Base-by-base conservation (phyloP, 2,329 filamentous ascomycete species). In the Botrytis aclada region DNA sequence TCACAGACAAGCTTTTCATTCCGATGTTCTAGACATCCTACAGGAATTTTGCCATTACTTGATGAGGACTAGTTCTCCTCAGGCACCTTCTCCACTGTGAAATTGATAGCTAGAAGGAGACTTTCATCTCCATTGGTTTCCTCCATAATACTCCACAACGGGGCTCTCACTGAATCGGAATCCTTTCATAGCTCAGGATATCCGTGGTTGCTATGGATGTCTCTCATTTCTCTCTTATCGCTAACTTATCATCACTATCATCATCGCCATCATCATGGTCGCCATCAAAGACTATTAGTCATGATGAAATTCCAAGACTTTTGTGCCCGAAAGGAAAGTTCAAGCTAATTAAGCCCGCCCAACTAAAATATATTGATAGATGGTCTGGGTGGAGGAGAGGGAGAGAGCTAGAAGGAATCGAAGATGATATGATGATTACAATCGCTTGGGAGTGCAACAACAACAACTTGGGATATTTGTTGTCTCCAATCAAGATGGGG, bases 401-500 rank as follows among this genome's bases (percentile, higher is more conserved):
- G 47, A 51, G 47, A 51, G 47, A n/a, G 5, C 43, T 6, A 51
- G 47, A 51, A n/a, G 47, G n/a, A 14, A 14, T n/a, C 12, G 47
- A n/a, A 51, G 14, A 12, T 51, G 47, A 51, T n/a, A 12, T 51
- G 47, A 51, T 51, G 47, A n/a, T 51, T 6, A 51, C 25, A n/a
- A 51, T n/a, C 22, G 47, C 47, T 29, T 54, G 25, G 39, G 10
- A 43, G 18, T 32, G 39, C 22, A n/a, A 25, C 20, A 32, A 25
- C 20, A 32, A 65, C 29, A n/a, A 29, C 34, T 41, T 41, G 3
- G 22, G 14, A 18, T 39, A 61, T 43, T 32, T 32, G 39, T 54
- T 54, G 64, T 67, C 64, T 29, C 47, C 47, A 67, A 41, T 67
- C 64, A 67, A 67, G 41, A n/a, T n/a, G n/a, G n/a, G n/a, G n/a